phyloP scores from a whole-genome alignment of 768 basidiomycete species.

The Trametes gibbosa region DNA sequence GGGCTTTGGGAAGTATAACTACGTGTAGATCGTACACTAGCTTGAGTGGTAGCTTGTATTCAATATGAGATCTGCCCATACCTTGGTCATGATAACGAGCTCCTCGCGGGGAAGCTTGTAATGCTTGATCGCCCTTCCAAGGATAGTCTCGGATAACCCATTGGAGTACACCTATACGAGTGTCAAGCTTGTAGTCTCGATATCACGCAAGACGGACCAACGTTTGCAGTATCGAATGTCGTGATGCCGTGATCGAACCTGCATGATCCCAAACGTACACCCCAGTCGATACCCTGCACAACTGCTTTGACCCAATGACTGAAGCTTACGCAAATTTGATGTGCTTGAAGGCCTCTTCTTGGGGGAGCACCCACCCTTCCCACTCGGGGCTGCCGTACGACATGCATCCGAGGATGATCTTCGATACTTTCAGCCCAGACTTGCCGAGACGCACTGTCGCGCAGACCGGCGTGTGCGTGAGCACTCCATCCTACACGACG shows the following conservation, averaged over 20 bases:
- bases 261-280: not conserved
- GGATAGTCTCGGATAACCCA: constrained; percentile 41
- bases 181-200: not conserved
- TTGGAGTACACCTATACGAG: constrained; percentile 36
- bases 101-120: constrained; percentile 44
- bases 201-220: not conserved
- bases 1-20: constrained; percentile 13
- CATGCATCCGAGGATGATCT: constrained; percentile 37
- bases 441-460: constrained; percentile 13
- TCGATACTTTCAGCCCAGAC: constrained; percentile 38
- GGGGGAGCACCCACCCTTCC: constrained; percentile 36
- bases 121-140: constrained; percentile 48
- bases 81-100: constrained; percentile 53
- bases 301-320: not conserved
- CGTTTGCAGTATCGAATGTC: constrained; percentile 23
- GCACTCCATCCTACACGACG: not conserved
- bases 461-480: no score
- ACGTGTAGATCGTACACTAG: not conserved
- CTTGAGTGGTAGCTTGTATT: not conserved
- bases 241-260: constrained; percentile 40
- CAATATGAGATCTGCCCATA: constrained; percentile 8
- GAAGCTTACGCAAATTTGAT: constrained; percentile 38
- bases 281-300: no score
- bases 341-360: constrained; percentile 36
- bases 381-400: constrained; percentile 31